Evolutionary conservation across 768 basidiomycete genomes (phyloP), one percentile per base, ranked within the genome.

Genomic region (Boletus reticulatus): DNA sequence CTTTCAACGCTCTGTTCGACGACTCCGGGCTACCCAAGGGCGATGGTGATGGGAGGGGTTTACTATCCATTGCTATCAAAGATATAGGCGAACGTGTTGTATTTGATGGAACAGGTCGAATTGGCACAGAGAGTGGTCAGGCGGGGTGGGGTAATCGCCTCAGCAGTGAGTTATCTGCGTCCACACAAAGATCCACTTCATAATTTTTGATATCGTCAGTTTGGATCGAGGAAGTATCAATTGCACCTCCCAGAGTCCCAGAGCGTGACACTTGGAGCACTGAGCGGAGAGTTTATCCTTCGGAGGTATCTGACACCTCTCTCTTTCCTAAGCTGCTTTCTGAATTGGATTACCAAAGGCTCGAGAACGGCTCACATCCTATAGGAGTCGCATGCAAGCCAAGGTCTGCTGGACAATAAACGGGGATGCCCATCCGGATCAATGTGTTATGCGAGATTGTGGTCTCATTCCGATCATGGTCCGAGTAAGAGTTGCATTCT

Each of bases 391-490:
- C 44, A 92, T 98, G 88, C 88, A 84, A 19, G 84, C 87, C 42
- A 91, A 89, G 70, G 68, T 98, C 39, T 86, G 85, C 61, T 98
- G 93, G 92, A 84, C 82, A 38, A 83, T 95, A 53, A 81, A 80
- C 27, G 72, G 72, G 36, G 80, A 85, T 52, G 83, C 82, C n/a
- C 84, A 87, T 47, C 77, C 78, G 9, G 81, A 88, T 50, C 84
- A 85, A 62, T 80, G 82, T 57, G 81, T 86, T 39, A 87, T 75
- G 48, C 75, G 88, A 63, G 96, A 98, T 54, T 94, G 95, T 68
- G 97, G 97, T 54, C 78, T 92, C 34, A 76, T 98, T 16, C 97
- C 97, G 4, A 88, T 99, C 73, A 98, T 99, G 97, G 88, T 97
- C 73, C 85, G 94, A 68, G 94, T 95, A 72, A 67, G 92, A 78